Base-by-base conservation (phyloP, 106 monocot genomes). In the Allium cepa region DNA sequence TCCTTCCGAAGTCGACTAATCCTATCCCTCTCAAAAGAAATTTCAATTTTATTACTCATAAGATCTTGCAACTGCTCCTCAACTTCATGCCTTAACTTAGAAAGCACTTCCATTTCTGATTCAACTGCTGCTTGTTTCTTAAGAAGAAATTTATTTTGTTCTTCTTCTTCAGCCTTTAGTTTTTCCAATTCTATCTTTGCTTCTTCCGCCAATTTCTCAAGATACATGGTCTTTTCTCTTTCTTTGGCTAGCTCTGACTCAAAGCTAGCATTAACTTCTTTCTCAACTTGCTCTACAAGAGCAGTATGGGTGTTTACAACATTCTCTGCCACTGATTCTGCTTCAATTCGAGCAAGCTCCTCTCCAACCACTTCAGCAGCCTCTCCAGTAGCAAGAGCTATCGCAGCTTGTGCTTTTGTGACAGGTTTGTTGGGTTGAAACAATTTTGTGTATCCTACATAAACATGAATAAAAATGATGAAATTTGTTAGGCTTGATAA, bases 341-440 rank as follows among this genome's bases (percentile, higher is more conserved):
- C 93, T 74, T 93, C 93, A 63, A 99, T 90, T 51, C 99, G 87
- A 64, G 92, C 72, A 46, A 99, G 84, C 69, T 99, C 99, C 68
- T 99, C 99, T 11, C 77, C 80, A 47, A 99, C 93, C 67, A 85
- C 59, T 55, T 99, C 93, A 67, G 79, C 75, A 62, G 85, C 81
- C 71, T 93, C 93, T 63, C 99, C 93, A 51, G 83, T 85, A 49
- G 99, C 77, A 72, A 99, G 82, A 56, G 93, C 87, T 68, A 99
- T 71, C 49, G 99, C 99, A 71, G 87, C 99, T 78, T 99, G 99
- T 50, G 84, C 87, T 79, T 99, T 93, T 15, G 93, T 99, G 49
- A 99, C 90, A 15, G 99, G 99, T 63, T 99, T 99, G 53, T 85
- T 63, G 46, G 99, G 99, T 57, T 99, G 99, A 76, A 99, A 99